Conservation (phyloP, 169 alveolate genomes). For the Plasmodium fragile region DNA sequence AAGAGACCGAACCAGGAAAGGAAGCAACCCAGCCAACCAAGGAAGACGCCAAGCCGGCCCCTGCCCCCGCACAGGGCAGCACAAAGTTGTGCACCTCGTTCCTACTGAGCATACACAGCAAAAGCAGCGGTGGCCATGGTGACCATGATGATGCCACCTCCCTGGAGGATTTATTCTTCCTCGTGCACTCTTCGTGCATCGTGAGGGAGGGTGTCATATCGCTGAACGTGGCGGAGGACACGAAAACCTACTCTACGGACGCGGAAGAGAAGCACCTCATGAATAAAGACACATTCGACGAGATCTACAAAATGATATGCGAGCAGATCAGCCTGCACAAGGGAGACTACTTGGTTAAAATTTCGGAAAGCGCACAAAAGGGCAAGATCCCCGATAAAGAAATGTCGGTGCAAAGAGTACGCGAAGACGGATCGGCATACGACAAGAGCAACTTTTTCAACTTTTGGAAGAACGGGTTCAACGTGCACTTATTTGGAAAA, state of each 20-base stretch:
- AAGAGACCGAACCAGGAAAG: neutral
- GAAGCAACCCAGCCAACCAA: neutral
- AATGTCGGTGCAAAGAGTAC: neutral
- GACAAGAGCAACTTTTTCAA: neutral
- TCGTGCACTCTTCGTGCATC: constrained; percentile 5
- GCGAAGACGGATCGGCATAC: neutral
- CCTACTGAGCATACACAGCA: neutral
- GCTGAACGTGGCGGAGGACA: neutral
- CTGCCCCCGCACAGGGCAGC: neutral
- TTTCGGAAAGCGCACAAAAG: neutral
- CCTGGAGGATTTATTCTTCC: neutral
- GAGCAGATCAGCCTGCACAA: neutral
- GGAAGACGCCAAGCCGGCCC: neutral
- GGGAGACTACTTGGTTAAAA: constrained; percentile 7
- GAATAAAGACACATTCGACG: neutral
- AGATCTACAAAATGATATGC: constrained; percentile 14
- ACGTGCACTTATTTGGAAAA: neutral
- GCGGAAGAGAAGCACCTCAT: neutral
- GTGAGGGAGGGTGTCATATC: constrained; percentile 6
- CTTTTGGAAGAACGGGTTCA: neutral
- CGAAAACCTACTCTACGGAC: constrained; percentile 12
- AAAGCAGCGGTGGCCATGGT: too few relatives aligned
- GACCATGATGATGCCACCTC: neutral
- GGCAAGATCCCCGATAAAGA: neutral
- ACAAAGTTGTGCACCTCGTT: neutral